Conservation (phyloP, 495 filamentous ascomycete genomes). For the Penicillium canescens region DNA sequence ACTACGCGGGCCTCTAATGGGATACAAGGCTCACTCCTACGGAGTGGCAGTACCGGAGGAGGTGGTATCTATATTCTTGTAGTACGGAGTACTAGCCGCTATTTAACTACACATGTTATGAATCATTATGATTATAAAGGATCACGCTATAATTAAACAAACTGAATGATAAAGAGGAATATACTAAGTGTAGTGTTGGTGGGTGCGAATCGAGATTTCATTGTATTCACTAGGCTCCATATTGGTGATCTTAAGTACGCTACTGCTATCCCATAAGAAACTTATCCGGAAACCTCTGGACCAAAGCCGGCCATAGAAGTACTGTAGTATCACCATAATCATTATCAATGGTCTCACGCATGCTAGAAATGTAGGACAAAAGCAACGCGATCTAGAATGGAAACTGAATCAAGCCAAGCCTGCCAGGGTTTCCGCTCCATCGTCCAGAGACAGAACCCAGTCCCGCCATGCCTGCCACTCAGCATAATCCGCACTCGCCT, state of each 20-base stretch:
- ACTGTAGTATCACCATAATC: slow-evolving; percentile 14
- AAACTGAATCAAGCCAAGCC: slow-evolving; percentile 6
- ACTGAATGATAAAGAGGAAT: no score
- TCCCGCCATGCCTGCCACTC: slow-evolving; percentile 77
- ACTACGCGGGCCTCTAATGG: no score
- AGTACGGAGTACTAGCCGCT: no score
- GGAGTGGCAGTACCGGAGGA: no score
- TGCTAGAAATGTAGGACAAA: not conserved
- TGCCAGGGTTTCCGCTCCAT: slow-evolving; percentile 28
- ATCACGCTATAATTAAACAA: no score
- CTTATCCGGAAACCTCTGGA: not conserved
- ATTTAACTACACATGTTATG: no score
- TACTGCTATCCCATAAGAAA: not conserved
- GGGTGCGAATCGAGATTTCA: no score
- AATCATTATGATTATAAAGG: no score
- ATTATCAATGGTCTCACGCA: slow-evolving; percentile 1
- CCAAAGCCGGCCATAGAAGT: not conserved
- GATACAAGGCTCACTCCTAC: no score
- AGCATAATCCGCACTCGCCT: slow-evolving; percentile 64
- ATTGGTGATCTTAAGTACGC: not conserved
- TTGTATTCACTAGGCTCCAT: no score
- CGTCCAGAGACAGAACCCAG: slow-evolving; percentile 59
- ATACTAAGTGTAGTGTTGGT: no score
- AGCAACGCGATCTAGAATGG: not conserved
- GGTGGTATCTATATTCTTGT: no score